phyloP scores from a whole-genome alignment of 805 yeast species.

The Isabelozyma rhagii region DNA sequence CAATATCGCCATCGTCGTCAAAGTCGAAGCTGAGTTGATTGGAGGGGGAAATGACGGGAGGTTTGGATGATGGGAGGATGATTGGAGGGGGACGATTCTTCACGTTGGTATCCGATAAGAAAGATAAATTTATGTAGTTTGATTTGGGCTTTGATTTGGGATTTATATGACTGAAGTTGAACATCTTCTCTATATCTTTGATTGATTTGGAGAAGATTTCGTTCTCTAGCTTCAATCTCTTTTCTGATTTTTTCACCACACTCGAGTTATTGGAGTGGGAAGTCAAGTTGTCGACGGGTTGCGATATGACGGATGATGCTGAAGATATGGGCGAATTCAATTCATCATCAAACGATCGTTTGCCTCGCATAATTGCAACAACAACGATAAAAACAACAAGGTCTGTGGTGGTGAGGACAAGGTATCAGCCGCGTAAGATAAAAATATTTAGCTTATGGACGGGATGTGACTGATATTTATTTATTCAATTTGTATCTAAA shows the following conservation, averaged over 20 bases:
- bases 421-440: neutral
- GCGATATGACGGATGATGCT: neutral
- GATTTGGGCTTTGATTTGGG: neutral
- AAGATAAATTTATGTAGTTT: constrained; percentile 1
- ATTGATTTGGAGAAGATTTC: constrained; percentile 22
- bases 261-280: neutral
- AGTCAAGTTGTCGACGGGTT: neutral
- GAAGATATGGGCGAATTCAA: neutral
- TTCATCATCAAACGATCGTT: neutral
- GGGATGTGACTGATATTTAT: neutral
- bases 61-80: neutral
- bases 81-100: neutral
- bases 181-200: constrained; percentile 20
- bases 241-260: constrained; percentile 10
- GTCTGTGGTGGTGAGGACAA: neutral
- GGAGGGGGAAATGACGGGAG: neutral
- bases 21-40: neutral
- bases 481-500: neutral
- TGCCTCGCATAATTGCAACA: neutral
- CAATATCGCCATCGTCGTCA: constrained; percentile 2
- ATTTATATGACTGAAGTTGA: constrained; percentile 7
- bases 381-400: neutral
- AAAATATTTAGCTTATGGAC: too few species aligned
- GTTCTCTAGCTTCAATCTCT: constrained; percentile 15
- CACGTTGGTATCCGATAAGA: neutral